A percentile compares a stretch with the other conserved stretches of the same genome.
Conservation (phyloP, 768 basidiomycete genomes). For the Phaeolepiota aurea region DNA sequence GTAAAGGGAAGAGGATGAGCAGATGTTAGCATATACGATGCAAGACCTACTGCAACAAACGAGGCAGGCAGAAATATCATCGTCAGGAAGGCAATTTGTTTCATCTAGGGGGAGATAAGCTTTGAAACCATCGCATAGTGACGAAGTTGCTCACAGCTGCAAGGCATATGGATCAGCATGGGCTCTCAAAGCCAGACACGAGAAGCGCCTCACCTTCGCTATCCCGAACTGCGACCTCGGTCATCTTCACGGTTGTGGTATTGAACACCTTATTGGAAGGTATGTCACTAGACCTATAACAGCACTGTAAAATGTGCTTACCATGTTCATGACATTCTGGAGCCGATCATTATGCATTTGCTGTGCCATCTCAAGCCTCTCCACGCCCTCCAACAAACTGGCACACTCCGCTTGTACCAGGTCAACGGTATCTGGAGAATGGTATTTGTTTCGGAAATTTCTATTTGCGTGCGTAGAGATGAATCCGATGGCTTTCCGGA, state of each 20-base stretch:
- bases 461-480: slow-evolving; percentile 12
- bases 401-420: neutral
- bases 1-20: neutral
- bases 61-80: slow-evolving; percentile 57
- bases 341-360: neutral
- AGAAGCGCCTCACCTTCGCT: too few species aligned
- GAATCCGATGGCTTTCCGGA: slow-evolving; percentile 33
- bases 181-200: too few species aligned
- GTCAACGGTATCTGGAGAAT: neutral
- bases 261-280: neutral
- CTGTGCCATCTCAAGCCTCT: neutral
- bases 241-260: too few species aligned
- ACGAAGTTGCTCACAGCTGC: too few species aligned
- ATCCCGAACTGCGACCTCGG: too few species aligned
- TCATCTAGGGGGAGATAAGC: too few species aligned
- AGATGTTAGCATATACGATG: neutral
- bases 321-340: neutral
- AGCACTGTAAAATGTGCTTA: neutral
- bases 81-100: slow-evolving; percentile 51
- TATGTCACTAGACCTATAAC: neutral
- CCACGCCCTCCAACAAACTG: neutral
- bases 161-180: too few species aligned
- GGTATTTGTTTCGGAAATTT: too few species aligned
- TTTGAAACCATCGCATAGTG: too few species aligned
- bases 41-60: slow-evolving; percentile 33